Base-by-base conservation (phyloP, 208 protist species). In the Trypanosoma avium region DNA sequence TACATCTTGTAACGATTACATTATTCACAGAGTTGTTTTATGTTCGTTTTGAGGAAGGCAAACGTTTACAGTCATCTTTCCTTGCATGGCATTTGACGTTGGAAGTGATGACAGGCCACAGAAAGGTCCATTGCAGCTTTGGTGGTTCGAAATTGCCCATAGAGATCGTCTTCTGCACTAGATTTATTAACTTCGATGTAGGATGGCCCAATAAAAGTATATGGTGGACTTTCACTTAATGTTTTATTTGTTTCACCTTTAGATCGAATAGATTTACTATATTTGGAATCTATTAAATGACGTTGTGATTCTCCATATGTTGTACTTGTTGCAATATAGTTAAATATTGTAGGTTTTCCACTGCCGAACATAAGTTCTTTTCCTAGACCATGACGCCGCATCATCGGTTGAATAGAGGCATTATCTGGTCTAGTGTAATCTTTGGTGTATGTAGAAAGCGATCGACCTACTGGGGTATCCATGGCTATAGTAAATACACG, bases 51-150 rank as follows among this genome's bases (percentile, higher is more conserved):
- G n/a, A n/a, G n/a, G n/a, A n/a, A n/a, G n/a, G n/a, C n/a, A n/a
- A n/a, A n/a, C n/a, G n/a, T n/a, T n/a, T n/a, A n/a, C n/a, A n/a
- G n/a, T n/a, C n/a, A n/a, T n/a, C n/a, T n/a, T n/a, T n/a, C n/a
- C n/a, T 54, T 32, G 27, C 1, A 55, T 1, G 74, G 65, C 47
- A 85, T 70, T 49, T 77, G 68, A 13, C 82, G 56, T 68, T 92
- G 85, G 27, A 92, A 82, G 0, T 75, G 69, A 48, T 70, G 81
- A 45, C 77, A 71, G 10, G 54, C 67, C 9, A 92, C 74, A 4
- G 73, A 57, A 10, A 61, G 43, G 59, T 92, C 85, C 17, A 67
- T 67, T 35, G 30, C 52, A 4, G 15, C 36, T 52, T 79, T 86
- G 8, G 74, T 78, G 15, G 79, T 87, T 8, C 45, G 61, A 63